A percentile compares a stretch with the other conserved stretches of the same genome.
Conservation (phyloP, 495 filamentous ascomycete genomes). For the Penicillium maclennaniae region DNA sequence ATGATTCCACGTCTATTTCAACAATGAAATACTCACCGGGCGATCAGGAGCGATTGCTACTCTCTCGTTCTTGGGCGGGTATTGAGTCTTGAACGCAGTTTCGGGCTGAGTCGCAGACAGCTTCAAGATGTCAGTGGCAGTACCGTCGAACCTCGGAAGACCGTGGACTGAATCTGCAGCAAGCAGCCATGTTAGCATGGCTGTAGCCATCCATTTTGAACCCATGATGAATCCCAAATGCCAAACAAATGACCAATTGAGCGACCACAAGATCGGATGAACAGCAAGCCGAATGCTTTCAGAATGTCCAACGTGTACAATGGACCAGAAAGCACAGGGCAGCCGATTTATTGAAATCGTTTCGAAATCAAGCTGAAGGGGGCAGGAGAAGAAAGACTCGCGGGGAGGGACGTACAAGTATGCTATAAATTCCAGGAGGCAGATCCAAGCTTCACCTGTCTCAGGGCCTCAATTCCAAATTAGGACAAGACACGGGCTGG, state of each 20-base stretch:
- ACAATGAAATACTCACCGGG: slow-evolving; percentile 27
- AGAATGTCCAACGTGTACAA: slow-evolving; percentile 8
- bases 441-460: not conserved
- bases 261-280: not conserved
- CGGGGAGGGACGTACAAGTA: slow-evolving; percentile 22
- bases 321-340: slow-evolving; percentile 7
- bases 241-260: not conserved
- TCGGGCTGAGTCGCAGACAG: slow-evolving; percentile 16
- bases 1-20: not conserved
- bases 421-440: slow-evolving; percentile 14
- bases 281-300: slow-evolving; percentile 5
- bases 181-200: slow-evolving; percentile 38
- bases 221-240: slow-evolving; percentile 4
- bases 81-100: slow-evolving; percentile 34
- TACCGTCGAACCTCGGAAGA: slow-evolving; percentile 21
- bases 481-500: slow-evolving; percentile 7
- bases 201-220: slow-evolving; percentile 19
- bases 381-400: not conserved
- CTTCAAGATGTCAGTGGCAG: slow-evolving; percentile 11
- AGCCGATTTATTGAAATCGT: slow-evolving; percentile 1
- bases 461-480: slow-evolving; percentile 3
- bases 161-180: slow-evolving; percentile 24
- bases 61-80: slow-evolving; percentile 31
- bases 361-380: not conserved
- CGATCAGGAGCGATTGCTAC: slow-evolving; percentile 23